Conservation (phyloP, 78 protist genomes). For the Ministeria vibrans region DNA sequence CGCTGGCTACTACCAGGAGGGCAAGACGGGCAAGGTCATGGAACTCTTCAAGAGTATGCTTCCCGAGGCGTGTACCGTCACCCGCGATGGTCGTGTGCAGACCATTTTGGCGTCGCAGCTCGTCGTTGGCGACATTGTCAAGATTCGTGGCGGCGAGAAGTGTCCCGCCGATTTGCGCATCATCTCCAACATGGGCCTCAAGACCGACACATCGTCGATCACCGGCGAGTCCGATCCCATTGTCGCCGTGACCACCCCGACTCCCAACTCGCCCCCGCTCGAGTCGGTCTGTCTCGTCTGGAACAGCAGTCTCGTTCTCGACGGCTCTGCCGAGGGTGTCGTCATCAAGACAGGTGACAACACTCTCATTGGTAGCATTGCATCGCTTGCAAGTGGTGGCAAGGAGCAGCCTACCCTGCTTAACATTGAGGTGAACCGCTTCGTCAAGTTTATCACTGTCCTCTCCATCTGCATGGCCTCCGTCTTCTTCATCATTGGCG, state of each 20-base stretch:
- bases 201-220: constrained; percentile 66
- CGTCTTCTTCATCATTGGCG: constrained; percentile 15
- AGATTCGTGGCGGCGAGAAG: constrained; percentile 47
- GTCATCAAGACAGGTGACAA: constrained; percentile 76
- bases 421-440: constrained; percentile 67
- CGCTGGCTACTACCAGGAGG: constrained; percentile 78
- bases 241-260: constrained; percentile 25
- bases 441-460: constrained; percentile 61
- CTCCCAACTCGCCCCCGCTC: constrained; percentile 44
- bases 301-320: constrained; percentile 52
- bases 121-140: constrained; percentile 52
- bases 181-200: constrained; percentile 8
- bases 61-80: constrained; percentile 53
- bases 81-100: constrained; percentile 43
- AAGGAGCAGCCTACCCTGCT: constrained; percentile 46
- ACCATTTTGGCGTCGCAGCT: background rate
- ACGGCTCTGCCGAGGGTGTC: constrained; percentile 73
- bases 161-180: constrained; percentile 77
- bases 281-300: constrained; percentile 73
- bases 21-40: constrained; percentile 70
- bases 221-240: constrained; percentile 91
- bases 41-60: constrained; percentile 54
- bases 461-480: constrained; percentile 63
- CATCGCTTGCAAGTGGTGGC: constrained; percentile 37
- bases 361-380: constrained; percentile 85